Percentiles rank a stretch among this genome's conserved stretches.
Conservation (phyloP, 176 grass and related monocot species). For the Triticum timopheevii region DNA sequence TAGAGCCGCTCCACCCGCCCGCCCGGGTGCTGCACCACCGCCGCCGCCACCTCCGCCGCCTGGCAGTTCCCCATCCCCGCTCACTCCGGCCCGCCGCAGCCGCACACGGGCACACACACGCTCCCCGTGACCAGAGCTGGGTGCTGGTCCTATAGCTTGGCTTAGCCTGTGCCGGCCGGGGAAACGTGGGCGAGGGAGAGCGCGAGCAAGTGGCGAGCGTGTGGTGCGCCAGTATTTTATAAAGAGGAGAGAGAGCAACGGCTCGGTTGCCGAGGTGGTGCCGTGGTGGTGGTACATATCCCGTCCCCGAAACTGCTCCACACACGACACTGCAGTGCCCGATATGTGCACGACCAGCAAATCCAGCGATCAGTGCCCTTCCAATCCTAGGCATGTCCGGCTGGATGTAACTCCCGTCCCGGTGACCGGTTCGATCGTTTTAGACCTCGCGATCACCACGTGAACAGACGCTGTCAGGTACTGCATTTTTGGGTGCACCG, state of each 20-base stretch:
- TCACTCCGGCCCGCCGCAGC: not conserved
- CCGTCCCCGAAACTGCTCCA: no score
- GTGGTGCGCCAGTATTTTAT: not conserved
- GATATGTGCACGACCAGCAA: no score
- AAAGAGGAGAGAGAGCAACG: not conserved
- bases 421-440: not conserved
- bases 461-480: not conserved
- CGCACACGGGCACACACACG: not conserved
- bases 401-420: no score
- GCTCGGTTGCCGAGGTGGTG: constrained; percentile 18
- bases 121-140: not conserved
- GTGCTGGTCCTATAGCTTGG: not conserved
- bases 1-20: constrained; percentile 74
- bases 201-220: constrained; percentile 15
- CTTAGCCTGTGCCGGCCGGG: not conserved
- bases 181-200: not conserved
- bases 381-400: no score
- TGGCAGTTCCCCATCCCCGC: constrained; percentile 90
- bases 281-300: constrained; percentile 35
- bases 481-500: not conserved
- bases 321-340: no score
- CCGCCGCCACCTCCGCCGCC: constrained; percentile 79
- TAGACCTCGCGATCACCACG: not conserved
- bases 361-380: no score
- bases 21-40: constrained; percentile 77